phyloP scores from a whole-genome alignment of 129 eudicot genomes.

The Helichrysum umbraculigerum region DNA sequence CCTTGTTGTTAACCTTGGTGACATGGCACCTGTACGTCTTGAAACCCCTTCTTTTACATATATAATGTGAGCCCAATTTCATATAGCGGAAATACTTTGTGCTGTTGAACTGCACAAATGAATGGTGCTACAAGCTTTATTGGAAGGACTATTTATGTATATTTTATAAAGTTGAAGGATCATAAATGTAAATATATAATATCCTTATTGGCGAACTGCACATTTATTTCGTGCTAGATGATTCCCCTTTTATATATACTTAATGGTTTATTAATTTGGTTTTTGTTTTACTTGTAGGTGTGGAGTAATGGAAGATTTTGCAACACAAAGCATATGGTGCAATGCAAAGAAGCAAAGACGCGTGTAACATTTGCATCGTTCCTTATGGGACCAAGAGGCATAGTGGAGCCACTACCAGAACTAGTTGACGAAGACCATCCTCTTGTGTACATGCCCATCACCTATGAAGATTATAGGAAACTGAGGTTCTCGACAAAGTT shows the following conservation, averaged over 20 bases:
- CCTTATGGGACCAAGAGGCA: slow-evolving; percentile 61
- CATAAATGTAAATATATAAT: no score
- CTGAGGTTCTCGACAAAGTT: slow-evolving; percentile 41
- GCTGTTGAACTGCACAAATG: no score
- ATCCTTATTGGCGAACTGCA: no score
- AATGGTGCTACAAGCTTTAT: no score
- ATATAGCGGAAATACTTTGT: no score
- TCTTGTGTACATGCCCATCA: slow-evolving; percentile 48
- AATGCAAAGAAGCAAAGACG: slow-evolving; percentile 56
- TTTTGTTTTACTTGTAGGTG: slow-evolving; percentile 39
- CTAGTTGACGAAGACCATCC: slow-evolving; percentile 59
- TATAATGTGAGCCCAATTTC: neutral
- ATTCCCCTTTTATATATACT: neutral
- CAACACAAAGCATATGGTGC: slow-evolving; percentile 73
- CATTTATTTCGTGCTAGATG: no score
- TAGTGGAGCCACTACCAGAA: slow-evolving; percentile 54
- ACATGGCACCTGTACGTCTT: slow-evolving; percentile 56
- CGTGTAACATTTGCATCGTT: slow-evolving; percentile 73
- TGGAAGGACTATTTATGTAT: neutral
- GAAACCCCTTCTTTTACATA: neutral
- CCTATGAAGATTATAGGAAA: slow-evolving; percentile 53
- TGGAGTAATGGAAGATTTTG: slow-evolving; percentile 85
- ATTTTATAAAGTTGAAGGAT: neutral
- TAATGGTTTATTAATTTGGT: neutral
- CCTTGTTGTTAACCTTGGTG: slow-evolving; percentile 81